phyloP scores from a whole-genome alignment of 1,284 basidiomycete species.

The Agroathelia rolfsii region DNA sequence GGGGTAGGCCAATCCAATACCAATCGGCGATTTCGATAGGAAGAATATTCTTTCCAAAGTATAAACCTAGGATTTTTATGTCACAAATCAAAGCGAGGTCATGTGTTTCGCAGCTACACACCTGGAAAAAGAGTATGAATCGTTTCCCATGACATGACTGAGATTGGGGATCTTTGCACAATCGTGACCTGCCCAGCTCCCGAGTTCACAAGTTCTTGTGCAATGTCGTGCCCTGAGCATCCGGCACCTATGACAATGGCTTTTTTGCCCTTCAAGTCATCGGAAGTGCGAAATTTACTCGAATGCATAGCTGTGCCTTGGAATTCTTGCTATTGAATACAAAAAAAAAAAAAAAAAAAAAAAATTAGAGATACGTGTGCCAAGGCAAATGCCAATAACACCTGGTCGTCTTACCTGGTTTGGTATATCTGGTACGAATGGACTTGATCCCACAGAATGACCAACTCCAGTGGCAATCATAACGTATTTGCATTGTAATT shows the following conservation, averaged over 20 bases:
- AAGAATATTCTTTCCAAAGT: slow-evolving; percentile 10
- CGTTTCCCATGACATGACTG: slow-evolving; percentile 11
- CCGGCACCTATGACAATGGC: slow-evolving; percentile 17
- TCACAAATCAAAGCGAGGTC: neutral
- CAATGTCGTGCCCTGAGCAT: slow-evolving; percentile 20
- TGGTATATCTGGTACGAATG: no score
- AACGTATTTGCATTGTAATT: no score
- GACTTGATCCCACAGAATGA: no score
- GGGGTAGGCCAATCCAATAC: slow-evolving; percentile 11
- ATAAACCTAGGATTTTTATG: slow-evolving; percentile 7
- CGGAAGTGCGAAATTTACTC: slow-evolving; percentile 8
- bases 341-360: no score
- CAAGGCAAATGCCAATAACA: no score
- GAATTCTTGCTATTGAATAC: no score
- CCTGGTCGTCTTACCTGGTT: no score
- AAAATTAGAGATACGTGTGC: no score
- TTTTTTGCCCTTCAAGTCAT: slow-evolving; percentile 11
- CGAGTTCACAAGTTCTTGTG: slow-evolving; percentile 14
- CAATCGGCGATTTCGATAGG: slow-evolving; percentile 12
- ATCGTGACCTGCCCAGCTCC: slow-evolving; percentile 7
- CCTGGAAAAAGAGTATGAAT: slow-evolving; percentile 10
- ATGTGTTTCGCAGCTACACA: slow-evolving; percentile 4
- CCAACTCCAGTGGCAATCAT: no score
- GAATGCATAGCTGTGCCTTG: slow-evolving; percentile 8
- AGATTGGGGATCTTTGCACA: slow-evolving; percentile 11